Evolutionary conservation across 1,284 basidiomycete genomes (phyloP).

Genomic region (Cutaneotrichosporon arboriforme): DNA sequence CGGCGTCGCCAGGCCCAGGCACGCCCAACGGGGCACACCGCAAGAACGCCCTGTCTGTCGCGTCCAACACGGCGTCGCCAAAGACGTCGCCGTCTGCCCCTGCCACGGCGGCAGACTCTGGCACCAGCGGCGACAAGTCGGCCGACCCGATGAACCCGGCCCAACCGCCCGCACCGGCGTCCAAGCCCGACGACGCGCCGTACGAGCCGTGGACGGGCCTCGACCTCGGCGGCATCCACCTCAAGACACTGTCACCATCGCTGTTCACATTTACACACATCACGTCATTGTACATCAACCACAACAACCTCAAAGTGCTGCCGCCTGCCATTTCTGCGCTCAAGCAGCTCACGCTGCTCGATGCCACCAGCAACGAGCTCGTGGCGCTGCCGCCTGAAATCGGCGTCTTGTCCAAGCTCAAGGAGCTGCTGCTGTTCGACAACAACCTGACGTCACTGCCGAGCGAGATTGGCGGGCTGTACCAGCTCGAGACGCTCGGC

Average conservation of each 20-base stretch:
- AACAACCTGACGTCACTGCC: constrained; percentile 83
- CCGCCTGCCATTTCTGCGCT: constrained; percentile 81
- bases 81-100: constrained; percentile 11
- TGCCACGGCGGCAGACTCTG: constrained; percentile 9
- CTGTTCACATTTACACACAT: constrained; percentile 91
- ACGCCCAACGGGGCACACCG: constrained; percentile 48
- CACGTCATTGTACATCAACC: constrained; percentile 92
- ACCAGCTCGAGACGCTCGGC: constrained; percentile 88
- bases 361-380: constrained; percentile 87
- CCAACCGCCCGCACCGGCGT: constrained; percentile 28
- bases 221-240: constrained; percentile 91
- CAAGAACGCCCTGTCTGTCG: constrained; percentile 37
- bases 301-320: constrained; percentile 77
- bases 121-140: neutral
- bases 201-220: constrained; percentile 72
- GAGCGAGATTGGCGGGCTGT: constrained; percentile 79
- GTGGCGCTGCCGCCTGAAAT: constrained; percentile 75
- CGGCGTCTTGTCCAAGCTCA: constrained; percentile 82
- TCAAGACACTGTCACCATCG: constrained; percentile 80
- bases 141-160: constrained; percentile 36
- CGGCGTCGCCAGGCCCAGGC: constrained; percentile 10
- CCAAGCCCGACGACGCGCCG: constrained; percentile 32
- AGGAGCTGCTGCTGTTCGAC: constrained; percentile 93
- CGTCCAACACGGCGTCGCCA: constrained; percentile 22
- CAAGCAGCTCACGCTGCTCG: constrained; percentile 80